Evolutionary conservation across 176 grass and related monocot genomes (phyloP).

Genomic region (Miscanthus lutarioriparius): DNA sequence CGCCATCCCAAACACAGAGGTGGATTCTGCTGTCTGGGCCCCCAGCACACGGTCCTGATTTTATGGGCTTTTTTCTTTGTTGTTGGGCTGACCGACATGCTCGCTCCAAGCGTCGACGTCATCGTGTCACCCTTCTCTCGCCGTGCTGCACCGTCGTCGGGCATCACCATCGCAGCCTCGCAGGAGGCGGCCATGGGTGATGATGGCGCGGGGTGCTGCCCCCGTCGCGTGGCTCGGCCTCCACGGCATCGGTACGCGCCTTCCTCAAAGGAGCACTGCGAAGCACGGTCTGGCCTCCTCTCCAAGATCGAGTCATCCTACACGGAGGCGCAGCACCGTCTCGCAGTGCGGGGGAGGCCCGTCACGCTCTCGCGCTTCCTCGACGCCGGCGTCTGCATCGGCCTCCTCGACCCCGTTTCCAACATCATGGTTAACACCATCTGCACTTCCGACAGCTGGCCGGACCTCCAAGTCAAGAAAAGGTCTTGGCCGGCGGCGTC

Average conservation of each 20-base stretch:
- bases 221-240: background rate
- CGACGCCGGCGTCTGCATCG: conserved; percentile 30
- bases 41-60: too few species aligned
- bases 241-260: background rate
- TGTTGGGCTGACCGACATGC: too few species aligned
- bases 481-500: background rate
- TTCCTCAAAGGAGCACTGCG: background rate
- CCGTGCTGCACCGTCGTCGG: too few species aligned
- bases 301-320: conserved; percentile 28
- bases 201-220: background rate
- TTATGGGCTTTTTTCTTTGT: too few species aligned
- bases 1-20: too few species aligned
- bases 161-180: too few species aligned
- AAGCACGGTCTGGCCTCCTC: conserved; percentile 4
- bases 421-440: conserved; percentile 27
- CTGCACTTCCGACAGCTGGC: background rate
- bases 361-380: background rate
- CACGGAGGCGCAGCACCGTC: background rate
- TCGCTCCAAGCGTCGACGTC: too few species aligned
- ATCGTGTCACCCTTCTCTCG: too few species aligned
- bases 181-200: too few species aligned
- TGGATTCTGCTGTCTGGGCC: too few species aligned
- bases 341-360: background rate
- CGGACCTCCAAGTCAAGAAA: background rate
- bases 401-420: conserved; percentile 36